Base-by-base conservation (phyloP, 805 yeast species). In the Hanseniaspora meyeri region DNA sequence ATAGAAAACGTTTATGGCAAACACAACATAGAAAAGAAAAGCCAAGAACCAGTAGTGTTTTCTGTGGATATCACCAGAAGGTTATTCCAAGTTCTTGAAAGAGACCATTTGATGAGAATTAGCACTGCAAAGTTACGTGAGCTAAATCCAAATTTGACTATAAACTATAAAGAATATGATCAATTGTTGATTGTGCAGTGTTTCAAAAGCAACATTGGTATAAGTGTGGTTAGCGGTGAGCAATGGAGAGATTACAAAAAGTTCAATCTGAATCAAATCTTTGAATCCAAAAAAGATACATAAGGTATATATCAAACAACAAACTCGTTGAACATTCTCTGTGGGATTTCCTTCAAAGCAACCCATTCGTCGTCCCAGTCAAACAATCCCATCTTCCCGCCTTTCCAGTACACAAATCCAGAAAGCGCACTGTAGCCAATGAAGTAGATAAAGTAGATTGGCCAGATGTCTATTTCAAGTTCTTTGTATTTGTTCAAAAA, bases 141-240 rank as follows among this genome's bases (percentile, higher is more conserved):
- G 4, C 16, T 53, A 2, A 34, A 53, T 32, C 5, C 31, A 12
- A 32, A 38, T 4, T 19, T 39, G 1, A 31, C 12, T 8, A 53
- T 53, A 10, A 53, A 53, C 36, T 53, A 38, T 19, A 86, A 87
- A 63, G 70, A 80, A 12, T 87, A 79, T 64, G 95, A 90, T 59
- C 82, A 83, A 64, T 72, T 93, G 62, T 78, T 93, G 49, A 65
- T 91, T 53, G 85, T 93, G 2, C 96, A 88, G 67, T 86, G 96
- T 65, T 91, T 83, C 71, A 91, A 90, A 71, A 85, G 80, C 60
- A 85, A 86, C 59, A 77, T 93, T 37, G 98, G 98, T 7, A 81
- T 87, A 79, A 76, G 93, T 61, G 91, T 89, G 6, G 88, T 87
- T 1, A 77, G 79, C 56, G 78, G 79, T 57, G 87, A 79, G 63